These are phyloP conservation scores for Stropharia rugosoannulata DNA, from an alignment of 768 basidiomycete genomes.

Conservation along the genomic window DNA sequence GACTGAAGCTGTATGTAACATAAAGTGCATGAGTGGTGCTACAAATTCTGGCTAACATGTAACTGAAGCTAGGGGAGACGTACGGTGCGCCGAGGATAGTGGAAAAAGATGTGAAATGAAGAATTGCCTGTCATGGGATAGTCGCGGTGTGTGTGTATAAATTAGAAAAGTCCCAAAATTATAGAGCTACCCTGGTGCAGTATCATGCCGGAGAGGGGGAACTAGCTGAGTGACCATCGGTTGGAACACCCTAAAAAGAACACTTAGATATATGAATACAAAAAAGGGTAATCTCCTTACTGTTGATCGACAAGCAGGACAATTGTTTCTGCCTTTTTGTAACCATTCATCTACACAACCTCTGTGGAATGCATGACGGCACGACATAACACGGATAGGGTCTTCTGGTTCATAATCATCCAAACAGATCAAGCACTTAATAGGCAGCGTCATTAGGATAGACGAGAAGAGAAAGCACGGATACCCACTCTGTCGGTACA, in stretches of 20 bases:
- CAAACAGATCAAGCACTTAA: conserved; percentile 80
- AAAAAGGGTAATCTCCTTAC: conserved; percentile 34
- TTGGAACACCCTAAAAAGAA: conserved; percentile 28
- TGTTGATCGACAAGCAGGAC: conserved; percentile 86
- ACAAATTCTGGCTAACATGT: conserved; percentile 9
- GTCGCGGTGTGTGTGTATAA: conserved; percentile 7
- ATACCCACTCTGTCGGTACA: conserved; percentile 73
- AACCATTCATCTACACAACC: conserved; percentile 89
- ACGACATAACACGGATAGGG: conserved; percentile 76
- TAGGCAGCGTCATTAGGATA: not conserved
- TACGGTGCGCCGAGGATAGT: not conserved
- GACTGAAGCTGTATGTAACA: conserved; percentile 1
- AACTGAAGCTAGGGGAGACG: not conserved
- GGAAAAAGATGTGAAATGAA: conserved; percentile 2
- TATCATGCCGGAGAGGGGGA: conserved; percentile 10
- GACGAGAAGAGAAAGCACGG: not conserved
- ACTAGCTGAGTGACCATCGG: conserved; percentile 17
- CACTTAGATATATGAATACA: not conserved
- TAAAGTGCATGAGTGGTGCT: conserved; percentile 9
- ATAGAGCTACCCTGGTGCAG: not conserved
- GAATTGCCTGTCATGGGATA: conserved; percentile 1
- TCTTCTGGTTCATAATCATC: conserved; percentile 82
- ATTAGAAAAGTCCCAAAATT: conserved; percentile 6
- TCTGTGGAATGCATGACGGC: conserved; percentile 90
- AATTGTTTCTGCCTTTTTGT: conserved; percentile 82